These are phyloP conservation scores for Musa acuminata DNA, from an alignment of 176 grass and related monocot species.

Conservation along the genomic window DNA sequence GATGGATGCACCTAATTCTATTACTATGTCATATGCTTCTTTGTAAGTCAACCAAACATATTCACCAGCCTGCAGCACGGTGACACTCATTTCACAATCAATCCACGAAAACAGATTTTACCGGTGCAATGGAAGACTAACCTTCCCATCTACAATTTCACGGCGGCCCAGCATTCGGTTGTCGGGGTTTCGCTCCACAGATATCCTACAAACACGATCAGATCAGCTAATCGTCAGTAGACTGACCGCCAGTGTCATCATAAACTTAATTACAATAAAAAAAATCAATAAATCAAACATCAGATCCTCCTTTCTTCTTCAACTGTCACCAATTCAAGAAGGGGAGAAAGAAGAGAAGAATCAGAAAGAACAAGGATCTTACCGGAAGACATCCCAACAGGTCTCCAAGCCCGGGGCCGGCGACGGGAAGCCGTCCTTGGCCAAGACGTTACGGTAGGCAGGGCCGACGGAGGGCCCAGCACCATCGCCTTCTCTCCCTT, in stretches of 20 bases:
- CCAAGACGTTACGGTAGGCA: conserved; percentile 47
- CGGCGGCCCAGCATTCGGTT: conserved; percentile 71
- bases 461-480: conserved; percentile 40
- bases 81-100: background rate
- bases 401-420: conserved; percentile 27
- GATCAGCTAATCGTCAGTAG: background rate
- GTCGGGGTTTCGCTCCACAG: conserved; percentile 58
- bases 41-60: conserved; percentile 65
- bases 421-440: conserved; percentile 55
- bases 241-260: background rate
- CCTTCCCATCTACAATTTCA: conserved; percentile 51
- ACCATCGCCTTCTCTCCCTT: conserved; percentile 18
- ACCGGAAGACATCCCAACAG: conserved; percentile 95
- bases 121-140: background rate
- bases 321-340: background rate
- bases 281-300: background rate
- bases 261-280: background rate
- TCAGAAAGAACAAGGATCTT: background rate
- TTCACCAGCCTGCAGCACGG: conserved; percentile 42
- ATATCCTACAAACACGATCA: conserved; percentile 26
- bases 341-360: background rate
- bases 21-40: conserved; percentile 44
- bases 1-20: conserved; percentile 58
- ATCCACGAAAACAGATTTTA: background rate
- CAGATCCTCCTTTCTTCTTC: background rate